These are phyloP conservation scores for Coffea humblotiana DNA, from an alignment of 305 asterid genomes.

Conservation along the genomic window DNA sequence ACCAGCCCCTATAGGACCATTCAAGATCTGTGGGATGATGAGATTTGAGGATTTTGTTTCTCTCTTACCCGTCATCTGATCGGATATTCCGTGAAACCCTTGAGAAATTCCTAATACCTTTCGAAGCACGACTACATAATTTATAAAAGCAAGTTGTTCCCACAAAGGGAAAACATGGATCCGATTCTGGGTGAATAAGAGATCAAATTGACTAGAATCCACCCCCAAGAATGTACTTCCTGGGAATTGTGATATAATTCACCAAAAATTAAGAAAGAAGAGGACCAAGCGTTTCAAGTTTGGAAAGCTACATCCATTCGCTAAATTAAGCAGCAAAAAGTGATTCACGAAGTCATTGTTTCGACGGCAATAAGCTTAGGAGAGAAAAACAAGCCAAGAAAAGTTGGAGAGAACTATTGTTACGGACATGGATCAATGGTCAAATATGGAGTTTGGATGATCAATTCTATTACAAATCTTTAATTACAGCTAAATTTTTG, in stretches of 20 bases:
- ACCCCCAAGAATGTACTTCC: too few relatives aligned
- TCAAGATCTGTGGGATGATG: conserved; percentile 79
- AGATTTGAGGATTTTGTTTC: conserved; percentile 34
- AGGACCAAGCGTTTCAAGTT: background rate
- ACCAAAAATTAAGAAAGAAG: too few relatives aligned
- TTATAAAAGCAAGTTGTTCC: background rate
- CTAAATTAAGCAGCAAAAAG: background rate
- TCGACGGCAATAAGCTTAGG: background rate
- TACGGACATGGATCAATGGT: background rate
- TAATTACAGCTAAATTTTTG: background rate
- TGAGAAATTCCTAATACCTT: background rate
- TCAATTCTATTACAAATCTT: background rate
- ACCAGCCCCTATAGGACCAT: conserved; percentile 72
- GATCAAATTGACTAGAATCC: background rate
- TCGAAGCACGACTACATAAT: background rate
- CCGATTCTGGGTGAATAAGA: background rate
- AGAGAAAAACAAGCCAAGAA: background rate
- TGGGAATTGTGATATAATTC: background rate
- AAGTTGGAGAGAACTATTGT: background rate
- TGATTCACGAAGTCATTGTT: background rate
- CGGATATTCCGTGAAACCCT: background rate
- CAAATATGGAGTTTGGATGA: background rate
- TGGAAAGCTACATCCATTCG: background rate
- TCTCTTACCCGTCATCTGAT: background rate
- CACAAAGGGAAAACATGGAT: background rate